Evolutionary conservation across 2,329 filamentous ascomycete species (phyloP).

Genomic region (Ophiostoma piceae): DNA sequence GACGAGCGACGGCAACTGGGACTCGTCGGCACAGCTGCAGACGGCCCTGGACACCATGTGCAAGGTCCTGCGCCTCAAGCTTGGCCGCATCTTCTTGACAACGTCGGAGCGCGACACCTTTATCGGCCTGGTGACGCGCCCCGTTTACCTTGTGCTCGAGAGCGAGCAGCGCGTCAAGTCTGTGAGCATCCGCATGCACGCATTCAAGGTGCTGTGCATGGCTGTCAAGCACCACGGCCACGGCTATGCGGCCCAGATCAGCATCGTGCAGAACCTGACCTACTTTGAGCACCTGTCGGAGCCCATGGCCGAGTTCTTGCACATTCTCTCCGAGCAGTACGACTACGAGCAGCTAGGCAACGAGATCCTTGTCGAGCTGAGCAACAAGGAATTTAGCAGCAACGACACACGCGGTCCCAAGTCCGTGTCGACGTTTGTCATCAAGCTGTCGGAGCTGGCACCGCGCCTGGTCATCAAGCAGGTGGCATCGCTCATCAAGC

Average conservation of each 20-base stretch:
- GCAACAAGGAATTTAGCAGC: constrained; percentile 96
- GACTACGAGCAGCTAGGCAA: constrained; percentile 94
- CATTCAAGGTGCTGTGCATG: constrained; percentile 93
- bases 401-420: constrained; percentile 95
- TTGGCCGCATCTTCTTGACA: constrained; percentile 88
- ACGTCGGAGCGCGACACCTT: constrained; percentile 96
- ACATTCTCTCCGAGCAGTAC: constrained; percentile 94
- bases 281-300: constrained; percentile 99
- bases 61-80: constrained; percentile 87
- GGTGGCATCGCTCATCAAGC: constrained; percentile 90
- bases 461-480: constrained; percentile 94
- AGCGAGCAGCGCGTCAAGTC: constrained; percentile 89
- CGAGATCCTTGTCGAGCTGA: constrained; percentile 87
- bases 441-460: constrained; percentile 86
- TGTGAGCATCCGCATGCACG: constrained; percentile 87
- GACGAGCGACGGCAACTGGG: constrained; percentile 68
- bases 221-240: constrained; percentile 97
- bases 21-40: constrained; percentile 82
- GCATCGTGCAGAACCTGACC: constrained; percentile 93
- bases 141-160: constrained; percentile 89
- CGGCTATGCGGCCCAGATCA: constrained; percentile 93
- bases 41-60: constrained; percentile 89
- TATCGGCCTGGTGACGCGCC: constrained; percentile 82
- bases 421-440: constrained; percentile 88
- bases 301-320: constrained; percentile 96